These are phyloP conservation scores for Simmondsia chinensis DNA, from an alignment of 148 eudicot genomes.

Conservation along the genomic window DNA sequence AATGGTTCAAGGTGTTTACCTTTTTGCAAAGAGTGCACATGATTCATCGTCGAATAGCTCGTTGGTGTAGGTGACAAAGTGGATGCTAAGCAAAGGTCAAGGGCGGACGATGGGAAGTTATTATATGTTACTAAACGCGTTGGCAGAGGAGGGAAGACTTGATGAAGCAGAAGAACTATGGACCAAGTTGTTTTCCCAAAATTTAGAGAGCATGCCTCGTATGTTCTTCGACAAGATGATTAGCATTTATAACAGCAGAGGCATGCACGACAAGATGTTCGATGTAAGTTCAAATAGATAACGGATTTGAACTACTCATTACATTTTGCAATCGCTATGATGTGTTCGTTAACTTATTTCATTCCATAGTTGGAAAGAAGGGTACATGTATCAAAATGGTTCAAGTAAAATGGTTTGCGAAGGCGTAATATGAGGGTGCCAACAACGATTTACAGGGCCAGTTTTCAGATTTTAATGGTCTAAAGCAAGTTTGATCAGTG, in stretches of 20 bases:
- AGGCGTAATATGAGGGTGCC: too few relatives aligned
- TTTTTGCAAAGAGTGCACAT: too few relatives aligned
- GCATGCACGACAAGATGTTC: slow-evolving; percentile 81
- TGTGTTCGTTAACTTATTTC: too few relatives aligned
- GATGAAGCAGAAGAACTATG: slow-evolving; percentile 94
- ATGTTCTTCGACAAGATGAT: slow-evolving; percentile 78
- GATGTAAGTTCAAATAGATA: slow-evolving; percentile 41
- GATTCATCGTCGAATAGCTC: not conserved
- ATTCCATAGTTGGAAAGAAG: too few relatives aligned
- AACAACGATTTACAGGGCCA: too few relatives aligned
- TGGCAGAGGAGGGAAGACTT: slow-evolving; percentile 77
- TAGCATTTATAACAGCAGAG: slow-evolving; percentile 50
- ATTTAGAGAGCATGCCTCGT: slow-evolving; percentile 88
- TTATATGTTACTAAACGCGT: slow-evolving; percentile 64
- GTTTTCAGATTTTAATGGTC: too few relatives aligned
- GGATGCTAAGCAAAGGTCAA: slow-evolving; percentile 99
- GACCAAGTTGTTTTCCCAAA: slow-evolving; percentile 54
- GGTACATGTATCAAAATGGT: too few relatives aligned
- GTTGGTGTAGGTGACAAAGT: slow-evolving; percentile 61
- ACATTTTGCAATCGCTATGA: too few relatives aligned
- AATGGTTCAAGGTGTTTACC: too few relatives aligned
- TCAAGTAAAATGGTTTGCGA: too few relatives aligned
- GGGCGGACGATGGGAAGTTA: slow-evolving; percentile 94
- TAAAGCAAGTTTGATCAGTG: too few relatives aligned
- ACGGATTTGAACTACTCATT: not conserved